Percentiles rank a stretch among this genome's conserved stretches.
Evolutionary conservation across 805 yeast species (phyloP).

Genomic region (Blastobotrys attinorum): DNA sequence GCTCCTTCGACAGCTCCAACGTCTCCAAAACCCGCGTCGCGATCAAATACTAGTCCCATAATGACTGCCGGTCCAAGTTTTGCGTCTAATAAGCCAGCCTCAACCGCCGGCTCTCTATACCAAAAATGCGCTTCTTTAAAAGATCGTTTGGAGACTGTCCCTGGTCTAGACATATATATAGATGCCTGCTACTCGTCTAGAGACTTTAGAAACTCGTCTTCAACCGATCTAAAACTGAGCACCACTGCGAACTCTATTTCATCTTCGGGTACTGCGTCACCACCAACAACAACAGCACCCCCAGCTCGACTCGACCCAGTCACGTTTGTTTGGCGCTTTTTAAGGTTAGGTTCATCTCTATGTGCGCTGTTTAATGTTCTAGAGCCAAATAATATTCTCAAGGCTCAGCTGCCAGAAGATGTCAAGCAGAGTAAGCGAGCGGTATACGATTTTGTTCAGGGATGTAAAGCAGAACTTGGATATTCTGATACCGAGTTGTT

Average conservation of each 20-base stretch:
- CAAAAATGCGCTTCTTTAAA: constrained; percentile 21
- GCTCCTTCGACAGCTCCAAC: background rate
- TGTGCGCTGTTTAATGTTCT: constrained; percentile 77
- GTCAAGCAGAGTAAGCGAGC: constrained; percentile 77
- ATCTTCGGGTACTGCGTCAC: constrained; percentile 8
- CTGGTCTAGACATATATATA: constrained; percentile 15
- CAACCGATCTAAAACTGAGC: constrained; percentile 9
- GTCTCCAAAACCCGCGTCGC: background rate
- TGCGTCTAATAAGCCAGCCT: constrained; percentile 17
- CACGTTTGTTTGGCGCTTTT: constrained; percentile 77
- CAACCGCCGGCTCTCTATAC: constrained; percentile 19
- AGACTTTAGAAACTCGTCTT: constrained; percentile 31
- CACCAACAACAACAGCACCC: constrained; percentile 12
- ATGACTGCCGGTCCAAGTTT: constrained; percentile 5
- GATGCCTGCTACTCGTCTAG: constrained; percentile 13
- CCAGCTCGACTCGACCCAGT: constrained; percentile 60
- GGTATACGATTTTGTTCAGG: constrained; percentile 81
- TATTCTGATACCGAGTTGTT: constrained; percentile 77
- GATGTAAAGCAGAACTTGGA: constrained; percentile 69
- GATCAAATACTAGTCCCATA: background rate
- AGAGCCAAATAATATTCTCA: constrained; percentile 36
- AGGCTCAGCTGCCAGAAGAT: constrained; percentile 66
- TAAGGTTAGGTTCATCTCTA: constrained; percentile 88
- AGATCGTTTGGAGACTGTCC: constrained; percentile 18
- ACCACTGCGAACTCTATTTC: no score